Evolutionary conservation across 768 basidiomycete species (phyloP).

Genomic region (Pulveroboletus frians): DNA sequence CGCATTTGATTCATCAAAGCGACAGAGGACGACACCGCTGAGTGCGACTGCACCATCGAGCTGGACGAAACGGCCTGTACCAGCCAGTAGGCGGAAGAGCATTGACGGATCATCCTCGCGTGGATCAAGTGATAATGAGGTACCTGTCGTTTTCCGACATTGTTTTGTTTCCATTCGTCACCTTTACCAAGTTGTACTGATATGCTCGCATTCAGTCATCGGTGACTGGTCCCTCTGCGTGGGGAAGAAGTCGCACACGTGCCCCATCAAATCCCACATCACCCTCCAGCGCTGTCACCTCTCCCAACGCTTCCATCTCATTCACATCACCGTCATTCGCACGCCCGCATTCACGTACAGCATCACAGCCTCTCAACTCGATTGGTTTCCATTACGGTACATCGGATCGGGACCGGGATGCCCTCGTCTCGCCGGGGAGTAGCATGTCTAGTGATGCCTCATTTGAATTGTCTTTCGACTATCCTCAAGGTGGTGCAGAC

Average conservation of each 20-base stretch:
- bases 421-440: constrained; percentile 23
- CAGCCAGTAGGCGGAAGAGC: constrained; percentile 65
- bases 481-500: constrained; percentile 31
- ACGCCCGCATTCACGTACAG: constrained; percentile 63
- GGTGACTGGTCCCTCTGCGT: constrained; percentile 38
- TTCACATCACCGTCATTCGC: constrained; percentile 43
- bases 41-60: constrained; percentile 61
- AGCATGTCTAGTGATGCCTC: constrained; percentile 34
- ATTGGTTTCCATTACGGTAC: constrained; percentile 41
- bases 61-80: constrained; percentile 65
- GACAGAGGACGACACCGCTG: constrained; percentile 70
- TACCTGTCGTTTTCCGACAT: constrained; percentile 20
- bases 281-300: constrained; percentile 31
- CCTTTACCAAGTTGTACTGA: constrained; percentile 7
- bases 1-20: constrained; percentile 61
- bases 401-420: constrained; percentile 33
- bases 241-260: constrained; percentile 48
- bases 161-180: not conserved
- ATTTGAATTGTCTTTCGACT: constrained; percentile 35
- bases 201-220: constrained; percentile 27
- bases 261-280: constrained; percentile 67
- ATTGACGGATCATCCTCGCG: constrained; percentile 52
- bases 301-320: constrained; percentile 37
- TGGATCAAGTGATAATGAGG: constrained; percentile 68
- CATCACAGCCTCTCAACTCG: constrained; percentile 42